Evolutionary conservation across 1,284 basidiomycete species (phyloP).

Genomic region (Heterobasidion occidentale): DNA sequence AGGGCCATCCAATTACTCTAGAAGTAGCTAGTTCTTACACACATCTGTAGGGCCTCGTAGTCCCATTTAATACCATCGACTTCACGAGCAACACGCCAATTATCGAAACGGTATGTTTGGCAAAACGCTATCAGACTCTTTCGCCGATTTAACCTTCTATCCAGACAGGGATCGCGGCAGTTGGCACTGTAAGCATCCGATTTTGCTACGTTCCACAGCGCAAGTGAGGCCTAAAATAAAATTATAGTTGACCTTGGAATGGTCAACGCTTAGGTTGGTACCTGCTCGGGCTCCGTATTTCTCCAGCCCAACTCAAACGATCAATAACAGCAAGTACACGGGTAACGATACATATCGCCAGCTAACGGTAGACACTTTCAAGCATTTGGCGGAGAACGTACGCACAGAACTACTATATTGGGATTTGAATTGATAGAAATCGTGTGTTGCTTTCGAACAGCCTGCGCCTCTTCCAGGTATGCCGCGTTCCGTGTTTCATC

Average conservation of each 20-base stretch:
- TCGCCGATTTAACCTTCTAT: background rate
- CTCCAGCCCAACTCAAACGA: background rate
- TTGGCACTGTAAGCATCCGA: background rate
- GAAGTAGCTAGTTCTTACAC: background rate
- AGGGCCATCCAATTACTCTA: conserved; percentile 12
- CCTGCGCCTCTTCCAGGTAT: conserved; percentile 7
- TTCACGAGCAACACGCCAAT: background rate
- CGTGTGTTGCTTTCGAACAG: background rate
- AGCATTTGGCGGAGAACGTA: conserved; percentile 2
- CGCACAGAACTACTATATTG: background rate
- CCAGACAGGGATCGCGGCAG: background rate
- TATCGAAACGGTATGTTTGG: background rate
- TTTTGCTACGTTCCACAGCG: no score
- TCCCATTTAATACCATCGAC: background rate
- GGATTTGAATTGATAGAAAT: background rate
- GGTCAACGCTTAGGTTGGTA: background rate
- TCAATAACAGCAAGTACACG: conserved; percentile 36
- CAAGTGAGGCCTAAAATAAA: background rate
- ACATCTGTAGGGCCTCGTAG: background rate
- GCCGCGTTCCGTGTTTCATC: background rate
- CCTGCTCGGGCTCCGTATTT: background rate
- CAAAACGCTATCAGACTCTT: no score
- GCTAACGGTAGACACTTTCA: conserved; percentile 9
- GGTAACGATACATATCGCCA: conserved; percentile 49
- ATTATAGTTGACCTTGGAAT: background rate